phyloP scores from a whole-genome alignment of 1,284 basidiomycete genomes.

The Ceratobasidium sp. region DNA sequence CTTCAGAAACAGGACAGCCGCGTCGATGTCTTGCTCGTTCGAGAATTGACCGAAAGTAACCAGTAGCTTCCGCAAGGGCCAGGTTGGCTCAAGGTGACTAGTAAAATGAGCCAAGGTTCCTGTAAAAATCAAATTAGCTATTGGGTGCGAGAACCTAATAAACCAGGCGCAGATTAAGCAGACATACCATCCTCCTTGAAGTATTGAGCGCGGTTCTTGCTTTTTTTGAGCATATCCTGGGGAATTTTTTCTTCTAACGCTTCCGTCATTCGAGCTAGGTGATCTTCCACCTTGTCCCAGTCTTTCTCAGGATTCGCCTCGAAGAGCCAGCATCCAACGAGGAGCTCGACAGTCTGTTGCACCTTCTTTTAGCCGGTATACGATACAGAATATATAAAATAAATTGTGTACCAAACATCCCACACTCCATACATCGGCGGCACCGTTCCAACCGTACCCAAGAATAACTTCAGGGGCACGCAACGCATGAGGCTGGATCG shows the following conservation, averaged over 20 bases:
- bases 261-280: conserved; percentile 23
- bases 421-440: background rate
- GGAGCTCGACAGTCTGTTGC: conserved; percentile 21
- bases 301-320: background rate
- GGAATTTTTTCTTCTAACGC: conserved; percentile 18
- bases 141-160: background rate
- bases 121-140: no score
- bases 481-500: background rate
- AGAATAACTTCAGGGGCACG: conserved; percentile 19
- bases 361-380: no score
- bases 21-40: background rate
- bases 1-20: background rate
- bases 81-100: no score
- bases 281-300: conserved; percentile 18
- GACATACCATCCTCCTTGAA: background rate
- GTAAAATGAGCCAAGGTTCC: no score
- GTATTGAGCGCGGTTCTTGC: conserved; percentile 7
- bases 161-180: background rate
- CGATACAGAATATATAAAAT: no score
- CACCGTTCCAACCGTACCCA: background rate
- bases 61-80: background rate
- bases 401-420: conserved; percentile 11
- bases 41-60: background rate
- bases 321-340: conserved; percentile 28
- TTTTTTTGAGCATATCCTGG: conserved; percentile 2